These are phyloP conservation scores for Capsicum rhomboideum DNA, from an alignment of 257 asterid genomes.

Conservation along the genomic window DNA sequence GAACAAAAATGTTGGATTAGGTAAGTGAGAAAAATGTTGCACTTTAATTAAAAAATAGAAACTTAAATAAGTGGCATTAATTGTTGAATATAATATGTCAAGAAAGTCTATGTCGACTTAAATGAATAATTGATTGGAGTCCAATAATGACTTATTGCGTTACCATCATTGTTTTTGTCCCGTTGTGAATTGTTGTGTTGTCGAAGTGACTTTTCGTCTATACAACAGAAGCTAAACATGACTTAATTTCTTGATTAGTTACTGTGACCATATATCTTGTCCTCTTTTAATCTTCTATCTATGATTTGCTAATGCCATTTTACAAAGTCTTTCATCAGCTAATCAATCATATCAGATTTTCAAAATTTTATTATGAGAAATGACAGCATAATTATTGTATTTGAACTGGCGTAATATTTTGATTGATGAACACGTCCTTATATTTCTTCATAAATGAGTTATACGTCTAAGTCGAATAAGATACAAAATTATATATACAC, in stretches of 20 bases:
- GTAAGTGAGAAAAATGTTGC: background rate
- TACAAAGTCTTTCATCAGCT: background rate
- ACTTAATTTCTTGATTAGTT: background rate
- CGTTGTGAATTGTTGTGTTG: background rate
- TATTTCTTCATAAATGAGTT: background rate
- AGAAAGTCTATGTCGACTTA: background rate
- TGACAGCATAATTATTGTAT: background rate
- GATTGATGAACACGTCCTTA: background rate
- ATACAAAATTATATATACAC: no score
- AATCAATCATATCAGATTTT: background rate
- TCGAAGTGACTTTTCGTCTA: background rate
- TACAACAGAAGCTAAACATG: background rate
- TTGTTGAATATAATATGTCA: background rate
- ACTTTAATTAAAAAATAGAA: background rate
- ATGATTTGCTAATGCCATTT: background rate
- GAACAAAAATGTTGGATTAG: background rate
- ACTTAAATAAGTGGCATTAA: background rate
- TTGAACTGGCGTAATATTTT: background rate
- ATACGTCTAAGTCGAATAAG: background rate
- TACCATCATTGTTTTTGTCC: background rate
- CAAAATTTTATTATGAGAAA: background rate
- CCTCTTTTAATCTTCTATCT: background rate
- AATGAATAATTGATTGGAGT: slow-evolving; percentile 1
- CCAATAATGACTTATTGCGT: slow-evolving; percentile 9
- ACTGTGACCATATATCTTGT: background rate